Base-by-base conservation (phyloP, 2,329 filamentous ascomycete species). In the Fusarium neocosmosporiellum region DNA sequence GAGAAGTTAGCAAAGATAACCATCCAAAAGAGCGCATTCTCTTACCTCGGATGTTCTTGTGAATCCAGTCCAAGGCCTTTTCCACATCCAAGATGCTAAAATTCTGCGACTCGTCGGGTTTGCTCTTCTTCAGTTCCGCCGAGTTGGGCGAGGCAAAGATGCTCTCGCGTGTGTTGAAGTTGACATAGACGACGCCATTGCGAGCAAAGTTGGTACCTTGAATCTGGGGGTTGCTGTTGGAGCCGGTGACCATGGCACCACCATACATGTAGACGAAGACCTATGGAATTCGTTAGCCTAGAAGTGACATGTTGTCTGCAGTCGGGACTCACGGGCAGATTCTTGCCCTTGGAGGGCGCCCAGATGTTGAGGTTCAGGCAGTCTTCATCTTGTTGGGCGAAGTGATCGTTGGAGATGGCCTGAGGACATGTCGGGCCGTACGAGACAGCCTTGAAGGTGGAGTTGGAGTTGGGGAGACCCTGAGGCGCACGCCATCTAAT, bases 71-170 rank as follows among this genome's bases (percentile, higher is more conserved):
- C 41, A 78, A n/a, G 24, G 75, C 75, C 59, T 75, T 77, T 10
- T 78, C 71, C 0, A 78, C 72, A 57, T 77, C 75, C 18, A 78
- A 27, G 20, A 77, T 75, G 62, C 74, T 71, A 46, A 77, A 77
- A 67, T 77, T 77, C 13, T 76, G 74, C 6, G 74, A 72, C n/a
- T 74, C 74, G 2, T 72, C 48, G 13, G 70, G 70, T 6, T 64
- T 24, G 4, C 46, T 53, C 3, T 36, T 14, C 37, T 73, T 62
- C 24, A 85, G 73, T 75, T 84, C 79, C 5, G 82, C 77, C 18
- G 84, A 84, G 63, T 84, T 78, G 6, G 84, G 81, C 7, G 84
- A 86, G 9, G 84, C 84, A 57, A 83, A 86, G 41, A 85, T 82
- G 63, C 83, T 84, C 80, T 82, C 80, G 8, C 80, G 79, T 2